phyloP scores from a whole-genome alignment of 768 basidiomycete species.

The Kwoniella sp. region DNA sequence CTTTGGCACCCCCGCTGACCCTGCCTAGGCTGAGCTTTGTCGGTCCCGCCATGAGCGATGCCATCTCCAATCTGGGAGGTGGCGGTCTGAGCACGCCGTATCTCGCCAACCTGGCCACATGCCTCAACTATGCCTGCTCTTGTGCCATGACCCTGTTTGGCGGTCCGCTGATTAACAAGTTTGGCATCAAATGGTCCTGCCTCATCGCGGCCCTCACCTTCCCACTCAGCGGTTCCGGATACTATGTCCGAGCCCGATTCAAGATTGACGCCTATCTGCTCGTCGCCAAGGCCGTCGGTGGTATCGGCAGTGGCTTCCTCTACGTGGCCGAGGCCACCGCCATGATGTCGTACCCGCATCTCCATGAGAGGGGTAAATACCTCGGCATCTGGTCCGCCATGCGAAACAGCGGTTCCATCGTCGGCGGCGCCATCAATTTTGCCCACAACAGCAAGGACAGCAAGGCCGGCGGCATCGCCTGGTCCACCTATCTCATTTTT shows the following conservation, averaged over 20 bases:
- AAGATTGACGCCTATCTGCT: slow-evolving; percentile 18
- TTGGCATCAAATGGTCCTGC: slow-evolving; percentile 21
- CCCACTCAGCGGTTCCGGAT: slow-evolving; percentile 16
- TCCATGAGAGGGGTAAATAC: slow-evolving; percentile 12
- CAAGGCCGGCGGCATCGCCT: slow-evolving; percentile 13
- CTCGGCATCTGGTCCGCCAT: slow-evolving; percentile 19
- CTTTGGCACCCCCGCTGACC: too few relatives aligned
- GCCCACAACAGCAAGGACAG: slow-evolving; percentile 2
- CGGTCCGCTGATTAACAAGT: slow-evolving; percentile 16
- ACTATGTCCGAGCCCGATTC: slow-evolving; percentile 14
- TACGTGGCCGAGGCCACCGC: slow-evolving; percentile 20
- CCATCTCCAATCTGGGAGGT: slow-evolving; percentile 27
- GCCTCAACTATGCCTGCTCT: slow-evolving; percentile 5
- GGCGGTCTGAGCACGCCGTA: slow-evolving; percentile 21
- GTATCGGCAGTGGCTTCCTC: slow-evolving; percentile 10
- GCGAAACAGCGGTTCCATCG: slow-evolving; percentile 10
- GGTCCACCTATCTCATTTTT: slow-evolving; percentile 21
- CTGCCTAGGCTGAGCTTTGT: slow-evolving; percentile 1
- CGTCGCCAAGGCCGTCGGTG: slow-evolving; percentile 15
- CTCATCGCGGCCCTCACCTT: slow-evolving; percentile 18
- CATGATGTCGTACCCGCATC: slow-evolving; percentile 20
- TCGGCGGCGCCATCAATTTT: slow-evolving; percentile 14
- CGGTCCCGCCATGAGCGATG: slow-evolving; percentile 16
- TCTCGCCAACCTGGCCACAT: slow-evolving; percentile 9
- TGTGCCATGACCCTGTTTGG: slow-evolving; percentile 17